These are phyloP conservation scores for Coemansia sp. DNA, from an alignment of 192 early-diverging fungal genomes.

Conservation along the genomic window DNA sequence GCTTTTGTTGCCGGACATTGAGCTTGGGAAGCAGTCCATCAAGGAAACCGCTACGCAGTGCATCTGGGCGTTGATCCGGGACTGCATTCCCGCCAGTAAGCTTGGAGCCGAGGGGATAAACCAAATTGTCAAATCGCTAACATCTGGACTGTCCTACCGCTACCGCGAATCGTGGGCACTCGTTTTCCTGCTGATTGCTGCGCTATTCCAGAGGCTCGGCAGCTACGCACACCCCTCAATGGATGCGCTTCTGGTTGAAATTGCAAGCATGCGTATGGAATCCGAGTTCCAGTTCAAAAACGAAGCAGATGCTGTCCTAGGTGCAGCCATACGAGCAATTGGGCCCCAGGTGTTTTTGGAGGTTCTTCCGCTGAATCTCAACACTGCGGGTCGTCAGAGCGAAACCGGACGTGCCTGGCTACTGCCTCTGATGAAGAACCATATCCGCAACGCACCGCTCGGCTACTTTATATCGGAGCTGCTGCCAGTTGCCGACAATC, in stretches of 20 bases:
- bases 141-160: slow-evolving; percentile 69
- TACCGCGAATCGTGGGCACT: slow-evolving; percentile 83
- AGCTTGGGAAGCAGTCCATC: slow-evolving; percentile 62
- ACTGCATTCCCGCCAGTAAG: slow-evolving; percentile 76
- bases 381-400: slow-evolving; percentile 45
- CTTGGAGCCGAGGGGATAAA: slow-evolving; percentile 62
- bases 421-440: slow-evolving; percentile 76
- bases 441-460: slow-evolving; percentile 71
- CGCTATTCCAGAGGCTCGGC: slow-evolving; percentile 77
- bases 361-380: slow-evolving; percentile 83
- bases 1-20: slow-evolving; percentile 65
- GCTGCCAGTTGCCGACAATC: slow-evolving; percentile 76
- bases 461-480: slow-evolving; percentile 68
- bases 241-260: slow-evolving; percentile 58
- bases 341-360: slow-evolving; percentile 77
- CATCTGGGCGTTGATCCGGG: slow-evolving; percentile 65
- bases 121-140: slow-evolving; percentile 55
- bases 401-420: slow-evolving; percentile 84
- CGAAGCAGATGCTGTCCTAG: slow-evolving; percentile 79
- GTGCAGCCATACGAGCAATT: slow-evolving; percentile 74
- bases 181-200: slow-evolving; percentile 73
- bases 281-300: slow-evolving; percentile 81
- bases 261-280: slow-evolving; percentile 81
- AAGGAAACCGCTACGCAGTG: slow-evolving; percentile 67
- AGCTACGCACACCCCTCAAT: slow-evolving; percentile 60